Evolutionary conservation across 768 basidiomycete species (phyloP).

Genomic region (Mycena latifolia): DNA sequence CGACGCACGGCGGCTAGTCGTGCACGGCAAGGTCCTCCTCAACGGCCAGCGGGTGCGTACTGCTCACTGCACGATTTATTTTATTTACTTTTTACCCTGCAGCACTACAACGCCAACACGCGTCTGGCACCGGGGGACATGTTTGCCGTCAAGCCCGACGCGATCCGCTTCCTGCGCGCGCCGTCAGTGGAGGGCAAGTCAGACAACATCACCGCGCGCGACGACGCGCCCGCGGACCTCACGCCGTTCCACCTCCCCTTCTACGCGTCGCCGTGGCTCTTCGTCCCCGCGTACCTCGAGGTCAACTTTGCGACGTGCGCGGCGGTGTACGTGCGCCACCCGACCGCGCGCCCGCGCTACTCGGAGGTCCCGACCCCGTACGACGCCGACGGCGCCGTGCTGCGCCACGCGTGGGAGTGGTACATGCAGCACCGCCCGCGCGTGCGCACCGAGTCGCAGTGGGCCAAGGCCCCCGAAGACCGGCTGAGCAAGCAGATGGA

Average conservation of each 20-base stretch:
- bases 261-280: conserved; percentile 91
- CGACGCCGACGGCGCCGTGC: conserved; percentile 94
- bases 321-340: conserved; percentile 93
- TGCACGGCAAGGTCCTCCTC: conserved; percentile 88
- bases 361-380: conserved; percentile 97
- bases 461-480: conserved; percentile 76
- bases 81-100: not conserved
- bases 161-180: conserved; percentile 78
- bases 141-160: conserved; percentile 87
- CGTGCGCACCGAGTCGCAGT: conserved; percentile 72
- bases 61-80: conserved; percentile 4
- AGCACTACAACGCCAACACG: conserved; percentile 90
- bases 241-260: conserved; percentile 89
- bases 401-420: conserved; percentile 97
- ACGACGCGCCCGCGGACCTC: conserved; percentile 40
- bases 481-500: conserved; percentile 57
- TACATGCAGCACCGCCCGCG: conserved; percentile 80
- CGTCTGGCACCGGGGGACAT: conserved; percentile 95
- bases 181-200: conserved; percentile 44
- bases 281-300: conserved; percentile 93
- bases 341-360: conserved; percentile 95
- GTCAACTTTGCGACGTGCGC: conserved; percentile 91
- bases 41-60: conserved; percentile 88
- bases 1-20: conserved; percentile 87
- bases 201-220: conserved; percentile 41